A percentile compares a stretch with the other conserved stretches of the same genome.
phyloP scores from a whole-genome alignment of 176 grass and related monocot genomes.

The Carex myosuroides region DNA sequence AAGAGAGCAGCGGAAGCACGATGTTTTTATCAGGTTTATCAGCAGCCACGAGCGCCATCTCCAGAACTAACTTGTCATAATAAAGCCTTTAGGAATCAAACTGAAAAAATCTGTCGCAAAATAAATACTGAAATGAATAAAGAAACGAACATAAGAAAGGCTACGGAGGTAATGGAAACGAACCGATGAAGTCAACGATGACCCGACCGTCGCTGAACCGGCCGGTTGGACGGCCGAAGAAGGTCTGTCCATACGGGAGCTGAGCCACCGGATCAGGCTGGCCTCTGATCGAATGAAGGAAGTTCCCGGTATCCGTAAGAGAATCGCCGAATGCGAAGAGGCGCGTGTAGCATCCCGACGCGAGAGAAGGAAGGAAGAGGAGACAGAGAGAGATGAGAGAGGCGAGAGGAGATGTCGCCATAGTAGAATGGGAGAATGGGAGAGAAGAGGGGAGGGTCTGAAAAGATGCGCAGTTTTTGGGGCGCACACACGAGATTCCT shows the following conservation, averaged over 20 bases:
- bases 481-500: background rate
- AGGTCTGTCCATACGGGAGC: conserved; percentile 76
- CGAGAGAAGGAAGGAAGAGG: background rate
- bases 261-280: conserved; percentile 50
- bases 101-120: background rate
- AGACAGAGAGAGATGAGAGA: background rate
- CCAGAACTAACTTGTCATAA: background rate
- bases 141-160: background rate
- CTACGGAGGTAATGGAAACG: background rate
- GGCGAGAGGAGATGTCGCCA: conserved; percentile 11
- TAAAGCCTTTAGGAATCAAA: conserved; percentile 1
- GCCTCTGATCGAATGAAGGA: conserved; percentile 46
- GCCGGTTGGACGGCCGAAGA: conserved; percentile 77
- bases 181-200: conserved; percentile 89
- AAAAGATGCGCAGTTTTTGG: background rate
- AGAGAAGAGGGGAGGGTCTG: background rate
- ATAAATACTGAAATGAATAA: background rate
- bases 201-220: conserved; percentile 70
- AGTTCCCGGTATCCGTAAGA: conserved; percentile 84
- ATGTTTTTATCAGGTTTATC: background rate
- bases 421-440: background rate
- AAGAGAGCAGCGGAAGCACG: background rate
- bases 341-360: conserved; percentile 47
- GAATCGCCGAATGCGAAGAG: conserved; percentile 88
- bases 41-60: background rate